Evolutionary conservation across 2,329 filamentous ascomycete species (phyloP).

Genomic region (Phyllosticta citribraziliensis): DNA sequence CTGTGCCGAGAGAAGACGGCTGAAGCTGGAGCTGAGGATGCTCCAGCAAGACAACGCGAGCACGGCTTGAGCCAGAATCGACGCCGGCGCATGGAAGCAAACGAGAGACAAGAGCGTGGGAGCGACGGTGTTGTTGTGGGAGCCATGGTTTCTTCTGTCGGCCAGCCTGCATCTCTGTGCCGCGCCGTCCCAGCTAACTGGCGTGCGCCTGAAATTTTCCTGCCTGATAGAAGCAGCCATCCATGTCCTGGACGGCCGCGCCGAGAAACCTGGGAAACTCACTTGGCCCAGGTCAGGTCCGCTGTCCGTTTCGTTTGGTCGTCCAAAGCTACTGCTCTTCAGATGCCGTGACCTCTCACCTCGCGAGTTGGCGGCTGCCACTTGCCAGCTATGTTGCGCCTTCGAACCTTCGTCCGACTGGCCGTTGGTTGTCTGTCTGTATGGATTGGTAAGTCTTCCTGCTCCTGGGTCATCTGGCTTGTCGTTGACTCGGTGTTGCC

Average conservation of each 20-base stretch:
- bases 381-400: not conserved
- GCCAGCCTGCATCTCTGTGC: not conserved
- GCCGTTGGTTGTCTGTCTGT: not conserved
- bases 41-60: not conserved
- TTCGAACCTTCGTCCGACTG: not conserved
- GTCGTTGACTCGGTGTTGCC: not conserved
- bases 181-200: not conserved
- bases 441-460: not conserved
- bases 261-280: not conserved
- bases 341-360: not conserved
- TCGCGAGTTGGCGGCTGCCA: not conserved
- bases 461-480: not conserved
- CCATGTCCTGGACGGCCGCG: not conserved
- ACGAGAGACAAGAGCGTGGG: not conserved
- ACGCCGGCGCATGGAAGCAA: not conserved
- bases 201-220: not conserved
- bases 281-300: not conserved
- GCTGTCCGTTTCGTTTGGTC: not conserved
- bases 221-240: not conserved
- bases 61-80: not conserved
- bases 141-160: not conserved
- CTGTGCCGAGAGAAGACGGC: not conserved
- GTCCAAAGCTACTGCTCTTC: not conserved
- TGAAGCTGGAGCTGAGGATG: not conserved
- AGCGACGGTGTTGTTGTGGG: not conserved